Conservation (phyloP, 768 basidiomycete species). For the Candolleomyces aberdarensis region DNA sequence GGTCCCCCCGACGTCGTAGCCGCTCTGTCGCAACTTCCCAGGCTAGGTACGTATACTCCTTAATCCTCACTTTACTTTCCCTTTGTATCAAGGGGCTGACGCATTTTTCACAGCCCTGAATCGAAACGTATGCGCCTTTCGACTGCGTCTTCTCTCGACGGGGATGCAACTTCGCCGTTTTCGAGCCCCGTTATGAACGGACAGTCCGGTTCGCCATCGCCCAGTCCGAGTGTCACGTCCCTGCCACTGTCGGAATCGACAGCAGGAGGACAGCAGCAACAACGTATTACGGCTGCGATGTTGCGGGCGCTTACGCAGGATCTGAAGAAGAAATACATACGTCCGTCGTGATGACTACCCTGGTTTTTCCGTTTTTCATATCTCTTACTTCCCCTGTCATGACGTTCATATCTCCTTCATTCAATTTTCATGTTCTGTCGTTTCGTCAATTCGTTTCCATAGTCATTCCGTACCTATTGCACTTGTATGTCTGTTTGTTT, state of each 20-base stretch:
- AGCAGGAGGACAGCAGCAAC: slow-evolving; percentile 6
- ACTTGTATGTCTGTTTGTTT: no score
- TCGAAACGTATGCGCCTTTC: slow-evolving; percentile 11
- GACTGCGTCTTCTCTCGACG: slow-evolving; percentile 8
- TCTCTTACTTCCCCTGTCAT: no score
- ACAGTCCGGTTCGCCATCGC: slow-evolving; percentile 1
- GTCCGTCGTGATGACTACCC: not conserved
- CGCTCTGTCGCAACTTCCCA: slow-evolving; percentile 38
- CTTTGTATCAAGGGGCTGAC: not conserved
- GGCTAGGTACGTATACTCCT: slow-evolving; percentile 32
- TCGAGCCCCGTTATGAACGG: slow-evolving; percentile 9
- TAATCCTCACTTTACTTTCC: not conserved
- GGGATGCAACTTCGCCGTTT: slow-evolving; percentile 5
- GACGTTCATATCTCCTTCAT: no score
- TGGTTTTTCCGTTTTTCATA: no score
- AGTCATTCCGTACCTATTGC: no score
- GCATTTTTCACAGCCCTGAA: slow-evolving; percentile 8
- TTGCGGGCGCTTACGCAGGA: slow-evolving; percentile 56
- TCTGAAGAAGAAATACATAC: slow-evolving; percentile 45
- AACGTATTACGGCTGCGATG: slow-evolving; percentile 59
- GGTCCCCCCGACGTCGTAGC: slow-evolving; percentile 45
- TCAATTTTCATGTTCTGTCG: no score
- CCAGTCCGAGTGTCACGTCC: slow-evolving; percentile 6
- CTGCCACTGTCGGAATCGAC: slow-evolving; percentile 6
- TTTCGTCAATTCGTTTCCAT: no score